phyloP scores from a whole-genome alignment of 441 rosid species.

The Gossypium laxum region DNA sequence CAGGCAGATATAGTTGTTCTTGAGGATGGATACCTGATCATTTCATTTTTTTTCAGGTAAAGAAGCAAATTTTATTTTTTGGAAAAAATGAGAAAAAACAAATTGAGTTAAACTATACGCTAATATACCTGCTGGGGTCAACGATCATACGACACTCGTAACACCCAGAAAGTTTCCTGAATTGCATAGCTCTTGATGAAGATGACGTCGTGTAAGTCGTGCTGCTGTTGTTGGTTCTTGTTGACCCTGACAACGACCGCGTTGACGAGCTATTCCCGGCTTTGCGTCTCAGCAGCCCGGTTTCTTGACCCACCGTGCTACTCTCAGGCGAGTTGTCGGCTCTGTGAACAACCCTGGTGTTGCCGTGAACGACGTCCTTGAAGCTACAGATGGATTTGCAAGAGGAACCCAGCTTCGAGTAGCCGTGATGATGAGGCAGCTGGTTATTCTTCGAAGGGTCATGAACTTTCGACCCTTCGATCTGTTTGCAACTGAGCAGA shows the following conservation, averaged over 20 bases:
- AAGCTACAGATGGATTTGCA: conserved; percentile 80
- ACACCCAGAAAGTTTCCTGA: conserved; percentile 90
- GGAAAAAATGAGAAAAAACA: background rate
- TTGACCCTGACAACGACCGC: conserved; percentile 41
- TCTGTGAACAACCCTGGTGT: conserved; percentile 78
- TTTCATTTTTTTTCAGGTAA: background rate
- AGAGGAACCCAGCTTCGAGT: conserved; percentile 49
- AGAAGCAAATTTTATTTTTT: background rate
- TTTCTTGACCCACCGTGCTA: conserved; percentile 53
- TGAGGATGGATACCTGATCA: conserved; percentile 54
- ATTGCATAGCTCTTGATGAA: conserved; percentile 72
- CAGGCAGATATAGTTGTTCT: conserved; percentile 59
- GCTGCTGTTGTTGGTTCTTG: conserved; percentile 39
- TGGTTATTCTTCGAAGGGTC: conserved; percentile 49
- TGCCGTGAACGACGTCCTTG: conserved; percentile 70
- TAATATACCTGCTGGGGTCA: conserved; percentile 70
- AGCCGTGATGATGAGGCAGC: conserved; percentile 20
- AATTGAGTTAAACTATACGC: too few species aligned
- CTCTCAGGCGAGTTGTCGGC: conserved; percentile 82
- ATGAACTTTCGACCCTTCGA: conserved; percentile 62
- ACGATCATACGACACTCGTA: conserved; percentile 87
- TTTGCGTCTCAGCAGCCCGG: conserved; percentile 49
- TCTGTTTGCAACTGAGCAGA: conserved; percentile 70
- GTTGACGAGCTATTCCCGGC: conserved; percentile 26
- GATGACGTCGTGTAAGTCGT: conserved; percentile 22